A percentile compares a stretch with the other conserved stretches of the same genome.
phyloP scores from a whole-genome alignment of 2,329 filamentous ascomycete genomes.

The Emergomyces orientalis region DNA sequence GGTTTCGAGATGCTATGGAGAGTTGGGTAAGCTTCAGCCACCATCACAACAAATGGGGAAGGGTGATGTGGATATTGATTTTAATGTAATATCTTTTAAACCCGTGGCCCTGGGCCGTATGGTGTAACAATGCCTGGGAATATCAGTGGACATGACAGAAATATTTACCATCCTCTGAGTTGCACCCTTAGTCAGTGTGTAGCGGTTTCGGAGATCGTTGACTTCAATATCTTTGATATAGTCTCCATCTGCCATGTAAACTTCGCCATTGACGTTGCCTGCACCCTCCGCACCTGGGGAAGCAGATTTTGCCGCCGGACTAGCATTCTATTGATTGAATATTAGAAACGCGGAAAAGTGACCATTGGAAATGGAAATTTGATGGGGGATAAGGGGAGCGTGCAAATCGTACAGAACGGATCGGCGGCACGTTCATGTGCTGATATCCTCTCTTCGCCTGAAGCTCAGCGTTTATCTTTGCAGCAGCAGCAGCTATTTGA shows the following conservation, averaged over 20 bases:
- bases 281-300: conserved; percentile 41
- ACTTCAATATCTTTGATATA: conserved; percentile 99
- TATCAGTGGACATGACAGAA: conserved; percentile 62
- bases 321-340: conserved; percentile 32
- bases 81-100: neutral
- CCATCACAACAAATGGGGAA: conserved; percentile 35
- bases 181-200: conserved; percentile 90
- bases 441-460: conserved; percentile 83
- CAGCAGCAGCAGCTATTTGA: conserved; percentile 68
- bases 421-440: conserved; percentile 79
- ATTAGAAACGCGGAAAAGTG: conserved; percentile 12
- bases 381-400: neutral
- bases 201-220: conserved; percentile 93
- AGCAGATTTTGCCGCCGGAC: conserved; percentile 47
- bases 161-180: conserved; percentile 99
- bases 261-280: conserved; percentile 66
- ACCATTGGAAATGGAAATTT: neutral
- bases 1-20: conserved; percentile 48
- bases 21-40: conserved; percentile 60
- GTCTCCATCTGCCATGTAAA: conserved; percentile 93
- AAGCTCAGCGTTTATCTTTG: conserved; percentile 73
- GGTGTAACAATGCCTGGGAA: conserved; percentile 36
- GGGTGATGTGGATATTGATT: conserved; percentile 19
- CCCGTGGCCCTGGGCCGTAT: conserved; percentile 27
- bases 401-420: conserved; percentile 47